Base-by-base conservation (phyloP, 257 asterid genomes). In the Fraxinus americana region DNA sequence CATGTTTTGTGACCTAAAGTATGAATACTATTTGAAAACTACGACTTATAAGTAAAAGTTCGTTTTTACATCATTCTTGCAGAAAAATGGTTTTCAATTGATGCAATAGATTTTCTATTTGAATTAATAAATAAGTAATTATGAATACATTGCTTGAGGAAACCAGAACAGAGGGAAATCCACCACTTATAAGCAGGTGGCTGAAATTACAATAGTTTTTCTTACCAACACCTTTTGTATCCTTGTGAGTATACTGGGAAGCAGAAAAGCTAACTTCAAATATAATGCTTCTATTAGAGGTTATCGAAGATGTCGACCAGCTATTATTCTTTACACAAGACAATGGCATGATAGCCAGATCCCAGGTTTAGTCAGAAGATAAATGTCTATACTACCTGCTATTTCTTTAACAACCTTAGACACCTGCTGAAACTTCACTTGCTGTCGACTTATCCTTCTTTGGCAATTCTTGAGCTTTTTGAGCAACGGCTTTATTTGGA, bases 401-500 rank as follows among this genome's bases (percentile, higher is more conserved):
- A 70, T 63, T 41, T 5, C 7, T 73, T 52, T 71, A 66, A n/a
- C 35, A 73, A 75, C 32, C 79, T 92, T 86, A 92, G 80, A 87
- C 92, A 70, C 89, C 78, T 32, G 92, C 98, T 38, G 96, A 87
- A 67, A 90, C 97, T 88, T 88, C 94, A 52, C 81, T 75, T 34
- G 75, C 94, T 30, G 78, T 71, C 6, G 88, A 19, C 70, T 82
- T 79, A 19, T 89, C 96, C 84, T 86, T 90, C 91, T 84, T 90
- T 19, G 95, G 90, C 17, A 82, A 83, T 59, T 93, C 97, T 68
- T 86, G 93, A 76, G 86, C 63, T 78, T 89, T 93, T 85, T 85
- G 93, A 77, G 43, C 75, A 75, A 87, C 30, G 25, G 85, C 84
- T 91, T 93, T 93, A 86, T 96, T 96, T n/a, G 99, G 99, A 66